These are phyloP conservation scores for Arthrobotrys sphaeroides DNA, from an alignment of 2,329 filamentous ascomycete species.

Conservation along the genomic window DNA sequence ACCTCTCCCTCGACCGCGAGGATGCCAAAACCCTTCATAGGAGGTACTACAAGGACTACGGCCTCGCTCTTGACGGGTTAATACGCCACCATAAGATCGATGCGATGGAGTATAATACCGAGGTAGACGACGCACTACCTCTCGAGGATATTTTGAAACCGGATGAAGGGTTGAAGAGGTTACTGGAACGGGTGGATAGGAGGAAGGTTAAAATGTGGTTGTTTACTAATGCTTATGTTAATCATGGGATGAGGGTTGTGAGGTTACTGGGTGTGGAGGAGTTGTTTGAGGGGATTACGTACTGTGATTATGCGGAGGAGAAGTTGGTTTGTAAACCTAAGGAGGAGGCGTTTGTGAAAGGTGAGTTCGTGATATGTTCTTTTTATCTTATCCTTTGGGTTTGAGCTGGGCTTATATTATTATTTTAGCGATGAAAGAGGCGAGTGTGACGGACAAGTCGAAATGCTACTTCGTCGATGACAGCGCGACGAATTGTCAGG, in stretches of 20 bases:
- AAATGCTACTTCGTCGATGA: constrained; percentile 97
- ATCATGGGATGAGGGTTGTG: constrained; percentile 83
- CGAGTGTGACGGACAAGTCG: constrained; percentile 72
- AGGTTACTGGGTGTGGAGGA: constrained; percentile 83
- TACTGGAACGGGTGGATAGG: constrained; percentile 81
- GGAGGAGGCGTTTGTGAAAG: constrained; percentile 80
- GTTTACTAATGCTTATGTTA: constrained; percentile 95
- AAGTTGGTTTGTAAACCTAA: constrained; percentile 88
- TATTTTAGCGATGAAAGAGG: constrained; percentile 80
- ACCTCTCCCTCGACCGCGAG: constrained; percentile 69
- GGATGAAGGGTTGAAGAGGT: constrained; percentile 74
- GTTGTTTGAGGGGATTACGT: constrained; percentile 84
- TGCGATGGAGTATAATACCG: constrained; percentile 88
- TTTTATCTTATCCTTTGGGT: neutral
- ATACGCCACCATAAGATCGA: constrained; percentile 95
- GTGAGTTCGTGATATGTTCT: constrained; percentile 19
- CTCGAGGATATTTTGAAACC: constrained; percentile 85
- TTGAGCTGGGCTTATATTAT: neutral
- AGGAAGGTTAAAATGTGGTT: constrained; percentile 89
- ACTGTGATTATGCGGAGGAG: constrained; percentile 80
- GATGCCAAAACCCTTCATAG: constrained; percentile 87
- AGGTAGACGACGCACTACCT: constrained; percentile 94
- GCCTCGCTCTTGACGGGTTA: constrained; percentile 94
- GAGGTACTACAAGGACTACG: constrained; percentile 95
- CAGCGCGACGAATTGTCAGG: constrained; percentile 81